These are phyloP conservation scores for Hemisphaericaspora nanyangensis DNA, from an alignment of 805 yeast genomes.

Conservation along the genomic window DNA sequence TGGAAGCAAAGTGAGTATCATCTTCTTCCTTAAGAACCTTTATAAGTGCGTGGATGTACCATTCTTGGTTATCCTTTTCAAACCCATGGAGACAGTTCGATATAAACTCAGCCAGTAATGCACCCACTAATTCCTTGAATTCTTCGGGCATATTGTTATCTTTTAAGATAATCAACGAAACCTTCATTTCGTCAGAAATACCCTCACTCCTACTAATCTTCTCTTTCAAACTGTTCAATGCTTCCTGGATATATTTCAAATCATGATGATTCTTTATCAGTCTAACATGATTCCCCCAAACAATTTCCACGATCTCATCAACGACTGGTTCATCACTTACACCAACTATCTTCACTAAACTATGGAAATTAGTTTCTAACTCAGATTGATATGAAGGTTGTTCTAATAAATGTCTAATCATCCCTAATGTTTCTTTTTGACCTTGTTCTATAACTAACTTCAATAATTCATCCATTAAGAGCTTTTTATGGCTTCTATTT, in stretches of 20 bases:
- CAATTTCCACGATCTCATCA: conserved; percentile 23
- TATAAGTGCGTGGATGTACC: neutral
- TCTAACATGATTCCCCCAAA: conserved; percentile 40
- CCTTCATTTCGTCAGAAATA: conserved; percentile 8
- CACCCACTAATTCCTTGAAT: neutral
- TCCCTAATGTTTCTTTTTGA: neutral
- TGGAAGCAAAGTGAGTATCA: neutral
- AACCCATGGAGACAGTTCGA: neutral
- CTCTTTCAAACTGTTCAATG: conserved; percentile 13
- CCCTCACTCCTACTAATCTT: neutral
- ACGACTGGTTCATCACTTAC: conserved; percentile 1
- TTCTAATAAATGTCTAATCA: conserved; percentile 38
- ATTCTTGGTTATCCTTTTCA: neutral
- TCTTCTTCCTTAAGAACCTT: neutral
- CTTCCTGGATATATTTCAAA: conserved; percentile 16
- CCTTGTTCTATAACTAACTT: conserved; percentile 3
- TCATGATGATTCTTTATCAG: conserved; percentile 31
- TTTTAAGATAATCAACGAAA: conserved; percentile 10
- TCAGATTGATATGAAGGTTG: conserved; percentile 53
- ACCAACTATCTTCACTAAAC: conserved; percentile 15
- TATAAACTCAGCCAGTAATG: neutral
- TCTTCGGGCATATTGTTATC: conserved; percentile 2
- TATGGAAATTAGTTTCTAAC: conserved; percentile 42
- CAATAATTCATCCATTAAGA: conserved; percentile 12
- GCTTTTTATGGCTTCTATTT: conserved; percentile 18